Evolutionary conservation across 1,284 basidiomycete species (phyloP).

Genomic region (Tilletia walkeri): DNA sequence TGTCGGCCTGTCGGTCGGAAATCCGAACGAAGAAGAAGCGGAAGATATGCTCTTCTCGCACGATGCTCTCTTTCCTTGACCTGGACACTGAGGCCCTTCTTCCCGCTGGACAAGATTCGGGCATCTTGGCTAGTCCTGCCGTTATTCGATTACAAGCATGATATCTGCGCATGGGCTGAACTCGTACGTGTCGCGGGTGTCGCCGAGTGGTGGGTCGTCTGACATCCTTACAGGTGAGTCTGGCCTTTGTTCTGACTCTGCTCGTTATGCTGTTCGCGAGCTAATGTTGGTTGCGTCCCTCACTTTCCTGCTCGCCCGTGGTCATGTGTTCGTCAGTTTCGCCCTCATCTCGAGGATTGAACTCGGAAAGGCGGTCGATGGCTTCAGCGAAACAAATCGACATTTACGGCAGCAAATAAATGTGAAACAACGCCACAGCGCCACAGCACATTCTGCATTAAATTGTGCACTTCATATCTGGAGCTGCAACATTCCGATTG

Average conservation of each 20-base stretch:
- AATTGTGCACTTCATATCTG: too few relatives aligned
- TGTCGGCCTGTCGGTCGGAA: constrained; percentile 71
- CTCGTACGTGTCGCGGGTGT: constrained; percentile 76
- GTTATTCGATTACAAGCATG: constrained; percentile 84
- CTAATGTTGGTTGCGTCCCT: too few relatives aligned
- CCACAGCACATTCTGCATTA: too few relatives aligned
- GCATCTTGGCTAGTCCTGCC: constrained; percentile 69
- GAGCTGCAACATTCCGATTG: too few relatives aligned
- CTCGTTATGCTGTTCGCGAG: neutral
- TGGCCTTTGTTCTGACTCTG: neutral
- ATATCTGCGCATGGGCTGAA: constrained; percentile 83
- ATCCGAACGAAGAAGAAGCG: constrained; percentile 70
- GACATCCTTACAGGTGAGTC: constrained; percentile 68
- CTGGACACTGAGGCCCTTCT: constrained; percentile 73
- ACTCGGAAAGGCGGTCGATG: too few relatives aligned
- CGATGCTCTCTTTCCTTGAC: constrained; percentile 72
- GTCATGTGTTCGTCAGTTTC: too few relatives aligned
- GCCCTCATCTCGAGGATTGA: too few relatives aligned
- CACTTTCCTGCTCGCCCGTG: too few relatives aligned
- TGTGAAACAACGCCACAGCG: too few relatives aligned
- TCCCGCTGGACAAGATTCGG: constrained; percentile 58
- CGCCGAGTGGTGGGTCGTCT: constrained; percentile 79
- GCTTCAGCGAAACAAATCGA: too few relatives aligned
- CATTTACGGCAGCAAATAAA: too few relatives aligned
- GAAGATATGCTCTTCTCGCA: constrained; percentile 86